phyloP scores from a whole-genome alignment of 1,284 basidiomycete species.

The Fomitopsis palustris region DNA sequence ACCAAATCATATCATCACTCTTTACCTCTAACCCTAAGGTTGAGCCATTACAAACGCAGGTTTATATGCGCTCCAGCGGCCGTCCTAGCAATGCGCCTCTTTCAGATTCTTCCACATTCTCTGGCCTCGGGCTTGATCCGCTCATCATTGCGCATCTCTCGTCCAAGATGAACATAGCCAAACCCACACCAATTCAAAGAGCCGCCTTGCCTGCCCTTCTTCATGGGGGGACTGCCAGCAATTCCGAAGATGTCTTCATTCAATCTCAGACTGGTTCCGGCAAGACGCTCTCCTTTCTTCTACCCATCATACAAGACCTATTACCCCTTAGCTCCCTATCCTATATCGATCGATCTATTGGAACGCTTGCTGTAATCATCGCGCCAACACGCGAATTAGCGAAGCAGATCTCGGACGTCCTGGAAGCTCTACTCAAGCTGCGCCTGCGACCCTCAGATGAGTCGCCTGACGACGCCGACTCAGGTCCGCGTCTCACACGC shows the following conservation, averaged over 20 bases:
- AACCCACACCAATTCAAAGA: conserved; percentile 91
- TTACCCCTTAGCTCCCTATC: conserved; percentile 85
- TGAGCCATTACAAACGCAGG: conserved; percentile 35
- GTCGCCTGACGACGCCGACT: conserved; percentile 43
- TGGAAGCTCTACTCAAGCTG: conserved; percentile 65
- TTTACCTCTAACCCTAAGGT: conserved; percentile 83
- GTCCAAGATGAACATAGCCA: conserved; percentile 78
- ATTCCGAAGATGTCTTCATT: conserved; percentile 82
- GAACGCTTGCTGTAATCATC: conserved; percentile 93
- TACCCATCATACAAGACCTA: conserved; percentile 94
- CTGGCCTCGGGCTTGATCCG: conserved; percentile 77
- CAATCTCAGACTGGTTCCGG: conserved; percentile 98
- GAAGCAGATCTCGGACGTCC: conserved; percentile 83
- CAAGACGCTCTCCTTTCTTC: conserved; percentile 92
- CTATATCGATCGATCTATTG: conserved; percentile 84
- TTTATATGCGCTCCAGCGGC: conserved; percentile 26
- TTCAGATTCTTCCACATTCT: conserved; percentile 68
- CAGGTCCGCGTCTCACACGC: conserved; percentile 65
- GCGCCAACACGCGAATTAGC: conserved; percentile 95
- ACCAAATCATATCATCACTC: conserved; percentile 87
- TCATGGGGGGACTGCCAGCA: conserved; percentile 35
- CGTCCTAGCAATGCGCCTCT: conserved; percentile 85
- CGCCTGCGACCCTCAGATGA: conserved; percentile 66
- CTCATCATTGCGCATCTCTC: conserved; percentile 80
- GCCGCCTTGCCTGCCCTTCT: conserved; percentile 77